Evolutionary conservation across 441 rosid species (phyloP), one percentile per base, ranked within the genome.

Genomic region (Arabidopsis lyrata): DNA sequence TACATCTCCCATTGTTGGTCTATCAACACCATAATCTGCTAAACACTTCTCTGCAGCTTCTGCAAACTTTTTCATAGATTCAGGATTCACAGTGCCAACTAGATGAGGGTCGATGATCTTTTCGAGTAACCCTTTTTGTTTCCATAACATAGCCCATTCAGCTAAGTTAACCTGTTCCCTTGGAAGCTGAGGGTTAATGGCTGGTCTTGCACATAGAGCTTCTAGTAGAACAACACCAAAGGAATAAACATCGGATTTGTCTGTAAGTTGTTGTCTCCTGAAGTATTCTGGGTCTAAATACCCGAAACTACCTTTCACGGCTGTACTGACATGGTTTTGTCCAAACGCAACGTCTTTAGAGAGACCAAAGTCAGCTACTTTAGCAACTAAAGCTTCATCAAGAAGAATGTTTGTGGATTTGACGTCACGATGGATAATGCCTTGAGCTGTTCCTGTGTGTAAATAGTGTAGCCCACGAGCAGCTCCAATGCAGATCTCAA

Each of bases 81-180:
- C 96, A 13, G 90, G 90, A 73, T 86, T 83, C n/a, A 91, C 80
- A 6, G 82, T 53, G 8, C 94, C 96, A 0, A 50, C 80, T 6
- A 95, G 86, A 9, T 62, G 78, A 13, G 96, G 98, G 44, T 93
- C 98, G 0, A 90, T 86, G 68, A 91, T 80, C 81, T 93, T 91
- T 16, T 91, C 97, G 0, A 93, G 80, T 45, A 82, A 59, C n/a
- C 95, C 98, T 71, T 90, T 95, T 36, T 91, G 78, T 80, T 90
- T 90, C 93, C 92, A 90, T 59, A 90, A 95, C 99, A 90, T 91
- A 2, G 97, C 93, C 97, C 97, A 93, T 22, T 93, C 98, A 0
- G 94, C 99, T 68, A 95, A 81, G 77, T 88, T 91, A 5, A 95
- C 98, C 15, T 90, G 98, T 63, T 91, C 99, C 78, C 98, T 75